Conservation (phyloP, 768 basidiomycete species). For the Termitomyces sp. region DNA sequence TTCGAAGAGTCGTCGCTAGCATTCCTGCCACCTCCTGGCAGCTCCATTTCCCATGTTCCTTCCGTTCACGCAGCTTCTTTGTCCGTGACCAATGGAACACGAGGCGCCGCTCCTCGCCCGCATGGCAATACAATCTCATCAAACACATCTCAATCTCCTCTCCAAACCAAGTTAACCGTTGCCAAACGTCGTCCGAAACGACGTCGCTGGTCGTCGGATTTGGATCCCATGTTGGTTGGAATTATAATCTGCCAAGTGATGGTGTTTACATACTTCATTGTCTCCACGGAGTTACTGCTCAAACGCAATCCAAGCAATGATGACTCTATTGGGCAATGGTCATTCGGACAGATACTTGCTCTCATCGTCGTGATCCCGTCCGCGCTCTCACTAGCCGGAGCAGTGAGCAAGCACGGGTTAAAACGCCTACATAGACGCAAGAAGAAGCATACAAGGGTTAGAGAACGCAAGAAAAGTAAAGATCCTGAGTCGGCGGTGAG, state of each 20-base stretch:
- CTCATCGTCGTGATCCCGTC: slow-evolving; percentile 35
- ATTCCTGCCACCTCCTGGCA: not conserved
- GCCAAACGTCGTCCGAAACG: slow-evolving; percentile 23
- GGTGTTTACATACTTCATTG: slow-evolving; percentile 34
- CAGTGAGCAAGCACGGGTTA: slow-evolving; percentile 25
- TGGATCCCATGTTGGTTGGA: slow-evolving; percentile 36
- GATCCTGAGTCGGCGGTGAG: not conserved
- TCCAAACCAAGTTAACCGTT: not conserved
- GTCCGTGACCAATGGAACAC: not conserved
- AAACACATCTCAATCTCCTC: not conserved
- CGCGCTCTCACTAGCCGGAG: slow-evolving; percentile 25
- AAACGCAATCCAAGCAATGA: slow-evolving; percentile 21
- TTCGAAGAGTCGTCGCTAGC: not conserved
- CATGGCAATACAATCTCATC: not conserved
- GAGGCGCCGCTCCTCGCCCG: not conserved
- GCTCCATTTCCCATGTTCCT: not conserved
- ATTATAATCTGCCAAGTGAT: slow-evolving; percentile 29
- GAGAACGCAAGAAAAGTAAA: not conserved
- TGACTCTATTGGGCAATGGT: slow-evolving; percentile 22
- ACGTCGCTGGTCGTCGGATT: slow-evolving; percentile 25
- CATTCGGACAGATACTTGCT: slow-evolving; percentile 38
- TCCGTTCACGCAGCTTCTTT: not conserved
- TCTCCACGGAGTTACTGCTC: slow-evolving; percentile 31
- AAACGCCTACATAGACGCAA: slow-evolving; percentile 22
- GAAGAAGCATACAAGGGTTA: slow-evolving; percentile 5